Evolutionary conservation across 106 monocot genomes (phyloP).

Genomic region (Dioscorea dumetorum): DNA sequence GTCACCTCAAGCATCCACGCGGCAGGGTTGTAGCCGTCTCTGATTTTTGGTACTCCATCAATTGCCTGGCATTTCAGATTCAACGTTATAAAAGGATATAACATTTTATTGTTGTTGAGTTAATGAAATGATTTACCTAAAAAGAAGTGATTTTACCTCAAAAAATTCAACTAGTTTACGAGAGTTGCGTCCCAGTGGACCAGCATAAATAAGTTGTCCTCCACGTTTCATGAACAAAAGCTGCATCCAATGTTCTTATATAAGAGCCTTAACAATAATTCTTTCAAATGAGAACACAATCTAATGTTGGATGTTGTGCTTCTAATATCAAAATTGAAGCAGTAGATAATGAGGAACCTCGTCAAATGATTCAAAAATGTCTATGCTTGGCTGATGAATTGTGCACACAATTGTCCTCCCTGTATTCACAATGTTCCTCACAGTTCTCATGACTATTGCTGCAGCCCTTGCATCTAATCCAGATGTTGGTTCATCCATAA

Average conservation of each 20-base stretch:
- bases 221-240: constrained; percentile 99
- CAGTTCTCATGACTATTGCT: constrained; percentile 98
- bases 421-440: constrained; percentile 97
- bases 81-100: background rate
- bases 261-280: too few species aligned
- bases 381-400: constrained; percentile 99
- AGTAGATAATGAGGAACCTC: constrained; percentile 46
- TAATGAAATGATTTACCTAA: background rate
- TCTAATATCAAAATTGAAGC: background rate
- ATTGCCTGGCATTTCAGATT: constrained; percentile 52
- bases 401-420: constrained; percentile 99
- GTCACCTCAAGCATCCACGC: constrained; percentile 99
- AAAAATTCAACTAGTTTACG: constrained; percentile 75
- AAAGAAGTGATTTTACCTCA: constrained; percentile 46
- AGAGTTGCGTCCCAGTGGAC: constrained; percentile 79
- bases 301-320: background rate
- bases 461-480: constrained; percentile 97
- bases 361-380: constrained; percentile 99
- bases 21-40: constrained; percentile 89
- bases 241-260: constrained; percentile 24
- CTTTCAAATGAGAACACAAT: too few species aligned
- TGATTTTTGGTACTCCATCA: constrained; percentile 93
- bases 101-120: background rate
- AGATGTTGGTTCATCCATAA: constrained; percentile 99
- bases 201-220: constrained; percentile 97